Evolutionary conservation across 1,284 basidiomycete species (phyloP).

Genomic region (Dichomitus squalens): DNA sequence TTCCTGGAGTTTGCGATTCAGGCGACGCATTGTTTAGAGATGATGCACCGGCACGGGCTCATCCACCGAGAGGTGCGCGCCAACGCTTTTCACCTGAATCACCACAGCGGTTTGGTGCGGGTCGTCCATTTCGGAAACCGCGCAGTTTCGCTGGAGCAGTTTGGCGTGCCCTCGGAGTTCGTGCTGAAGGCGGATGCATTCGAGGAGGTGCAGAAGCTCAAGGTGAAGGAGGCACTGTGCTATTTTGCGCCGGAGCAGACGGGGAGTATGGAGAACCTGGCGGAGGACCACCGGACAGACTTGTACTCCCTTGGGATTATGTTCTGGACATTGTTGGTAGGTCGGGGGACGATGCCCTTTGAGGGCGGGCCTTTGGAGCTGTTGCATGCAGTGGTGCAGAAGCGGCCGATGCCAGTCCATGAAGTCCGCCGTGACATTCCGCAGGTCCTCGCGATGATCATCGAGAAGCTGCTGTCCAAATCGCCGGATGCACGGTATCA

Average conservation of each 20-base stretch:
- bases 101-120: slow-evolving; percentile 66
- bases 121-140: slow-evolving; percentile 77
- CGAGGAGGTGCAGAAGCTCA: slow-evolving; percentile 63
- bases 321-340: slow-evolving; percentile 71
- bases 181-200: slow-evolving; percentile 57
- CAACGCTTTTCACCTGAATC: slow-evolving; percentile 73
- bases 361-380: slow-evolving; percentile 71
- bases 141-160: slow-evolving; percentile 69
- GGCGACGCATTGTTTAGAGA: slow-evolving; percentile 68
- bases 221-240: slow-evolving; percentile 72
- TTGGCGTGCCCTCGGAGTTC: slow-evolving; percentile 67
- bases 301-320: slow-evolving; percentile 70
- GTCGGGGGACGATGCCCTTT: slow-evolving; percentile 68
- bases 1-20: slow-evolving; percentile 79
- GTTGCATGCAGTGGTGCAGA: slow-evolving; percentile 69
- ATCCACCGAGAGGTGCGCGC: slow-evolving; percentile 76
- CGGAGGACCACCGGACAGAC: slow-evolving; percentile 71
- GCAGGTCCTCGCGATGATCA: slow-evolving; percentile 66
- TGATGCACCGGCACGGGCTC: slow-evolving; percentile 63
- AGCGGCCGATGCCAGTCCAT: slow-evolving; percentile 70
- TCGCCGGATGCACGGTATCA: slow-evolving; percentile 68
- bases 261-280: slow-evolving; percentile 66
- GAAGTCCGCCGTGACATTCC: slow-evolving; percentile 74
- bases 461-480: slow-evolving; percentile 71
- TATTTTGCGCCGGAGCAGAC: slow-evolving; percentile 77